Evolutionary conservation across 2,329 filamentous ascomycete species (phyloP), one percentile per base, ranked within the genome.

Genomic region (Sporothrix schenckii): DNA sequence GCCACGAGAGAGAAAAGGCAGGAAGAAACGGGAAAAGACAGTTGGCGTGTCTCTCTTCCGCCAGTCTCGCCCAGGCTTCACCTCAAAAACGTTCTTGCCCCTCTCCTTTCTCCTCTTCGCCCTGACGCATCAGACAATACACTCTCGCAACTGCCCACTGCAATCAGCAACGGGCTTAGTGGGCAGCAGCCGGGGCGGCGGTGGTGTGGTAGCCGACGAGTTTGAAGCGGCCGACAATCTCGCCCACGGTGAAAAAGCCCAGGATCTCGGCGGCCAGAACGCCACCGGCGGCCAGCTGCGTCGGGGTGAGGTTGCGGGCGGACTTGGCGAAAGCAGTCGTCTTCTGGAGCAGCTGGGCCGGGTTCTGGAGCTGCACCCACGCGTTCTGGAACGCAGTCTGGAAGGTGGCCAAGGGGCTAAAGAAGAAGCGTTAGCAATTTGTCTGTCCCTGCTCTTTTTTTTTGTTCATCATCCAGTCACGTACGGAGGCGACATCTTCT

Each of bases 151-250:
- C 16, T 39, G 13, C 16, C 19, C 21, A 24, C 34, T 24, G 39
- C 19, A 14, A 7, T 10, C 13, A 21, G 2, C 14, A 14, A 44
- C 41, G 2, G 41, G 13, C 54, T 83, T 84, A 88, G 82, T 88
- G 88, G 80, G 89, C 86, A 74, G 84, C 83, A 76, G 85, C 86
- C 73, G 60, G 81, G 81, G 74, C 80, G 79, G 80, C 88, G 79
- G 92, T 91, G 81, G 27, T 30, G 27, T 87, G 88, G 87, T 99
- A 99, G 74, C 95, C 95, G 76, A 99, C 86, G 76, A 99, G 81
- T 91, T 99, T 98, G 84, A 95, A 89, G 78, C 94, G 88, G 77
- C 95, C 95, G 77, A 99, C 89, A 81, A 99, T 98, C 87, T 98
- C 94, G 75, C 95, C 95, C 69, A 98, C 88, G 73, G 94, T 96